These are phyloP conservation scores for Termitomyces sp. DNA, from an alignment of 1,284 basidiomycete genomes.

Conservation along the genomic window DNA sequence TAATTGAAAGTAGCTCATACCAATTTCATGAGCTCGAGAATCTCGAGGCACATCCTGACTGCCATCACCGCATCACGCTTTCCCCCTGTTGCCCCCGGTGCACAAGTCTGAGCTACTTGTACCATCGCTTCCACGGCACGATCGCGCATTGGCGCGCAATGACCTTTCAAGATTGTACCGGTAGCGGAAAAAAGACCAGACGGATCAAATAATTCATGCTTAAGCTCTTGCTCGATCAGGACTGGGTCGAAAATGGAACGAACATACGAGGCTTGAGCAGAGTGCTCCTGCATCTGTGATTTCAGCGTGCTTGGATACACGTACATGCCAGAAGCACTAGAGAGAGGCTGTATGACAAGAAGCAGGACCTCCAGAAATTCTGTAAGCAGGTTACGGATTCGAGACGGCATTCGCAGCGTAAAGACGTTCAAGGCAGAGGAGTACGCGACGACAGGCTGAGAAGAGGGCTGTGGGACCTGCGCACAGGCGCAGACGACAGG, in stretches of 20 bases:
- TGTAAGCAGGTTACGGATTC: conserved; percentile 66
- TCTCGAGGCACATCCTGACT: conserved; percentile 83
- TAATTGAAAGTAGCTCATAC: conserved; percentile 41
- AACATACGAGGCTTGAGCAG: conserved; percentile 53
- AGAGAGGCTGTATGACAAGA: conserved; percentile 74
- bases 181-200: conserved; percentile 76
- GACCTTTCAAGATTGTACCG: conserved; percentile 79
- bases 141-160: conserved; percentile 93
- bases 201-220: conserved; percentile 76
- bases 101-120: conserved; percentile 54
- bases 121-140: conserved; percentile 83
- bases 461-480: conserved; percentile 33
- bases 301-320: conserved; percentile 47
- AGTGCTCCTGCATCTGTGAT: conserved; percentile 51
- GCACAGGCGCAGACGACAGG: conserved; percentile 55
- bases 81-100: conserved; percentile 46
- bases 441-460: conserved; percentile 41
- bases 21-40: conserved; percentile 93
- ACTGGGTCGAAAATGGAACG: conserved; percentile 64
- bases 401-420: conserved; percentile 68
- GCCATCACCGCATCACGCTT: conserved; percentile 68
- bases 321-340: conserved; percentile 46
- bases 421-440: conserved; percentile 37
- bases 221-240: conserved; percentile 78
- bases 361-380: conserved; percentile 83